Percentiles rank a stretch among this genome's conserved stretches.
These are phyloP conservation scores for Cladosporium sp. DNA, from an alignment of 2,329 filamentous ascomycete species.

Conservation along the genomic window DNA sequence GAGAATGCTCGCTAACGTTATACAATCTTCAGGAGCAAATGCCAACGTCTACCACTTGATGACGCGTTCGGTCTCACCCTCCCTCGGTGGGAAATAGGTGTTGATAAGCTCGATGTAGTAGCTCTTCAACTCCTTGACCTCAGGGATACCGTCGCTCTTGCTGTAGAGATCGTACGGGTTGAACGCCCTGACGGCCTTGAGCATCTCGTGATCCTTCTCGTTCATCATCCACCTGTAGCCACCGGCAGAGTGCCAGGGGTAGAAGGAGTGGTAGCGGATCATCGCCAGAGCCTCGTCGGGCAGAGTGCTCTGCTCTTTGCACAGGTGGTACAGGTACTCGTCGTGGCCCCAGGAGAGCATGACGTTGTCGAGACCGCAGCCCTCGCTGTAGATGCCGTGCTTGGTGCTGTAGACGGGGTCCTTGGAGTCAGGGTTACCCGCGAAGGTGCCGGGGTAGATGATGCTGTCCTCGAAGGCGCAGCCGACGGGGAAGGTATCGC, in stretches of 20 bases:
- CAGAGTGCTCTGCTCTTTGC: constrained; percentile 73
- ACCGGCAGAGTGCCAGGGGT: constrained; percentile 79
- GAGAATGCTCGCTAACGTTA: background rate
- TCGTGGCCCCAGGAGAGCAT: constrained; percentile 90
- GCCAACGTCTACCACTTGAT: constrained; percentile 55
- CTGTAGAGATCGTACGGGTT: constrained; percentile 90
- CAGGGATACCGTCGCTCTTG: constrained; percentile 78
- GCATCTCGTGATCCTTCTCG: constrained; percentile 71
- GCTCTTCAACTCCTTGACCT: constrained; percentile 68
- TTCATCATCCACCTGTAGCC: constrained; percentile 80
- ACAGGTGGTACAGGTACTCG: constrained; percentile 80
- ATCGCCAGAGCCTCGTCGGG: constrained; percentile 81
- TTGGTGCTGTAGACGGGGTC: constrained; percentile 69
- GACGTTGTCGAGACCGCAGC: constrained; percentile 78
- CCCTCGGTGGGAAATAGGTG: constrained; percentile 47
- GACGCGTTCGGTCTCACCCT: constrained; percentile 43
- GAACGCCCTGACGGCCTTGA: constrained; percentile 75
- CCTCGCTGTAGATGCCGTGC: constrained; percentile 71
- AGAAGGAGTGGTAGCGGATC: constrained; percentile 91
- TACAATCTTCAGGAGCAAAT: background rate
- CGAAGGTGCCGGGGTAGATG: constrained; percentile 75
- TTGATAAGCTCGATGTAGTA: constrained; percentile 71
- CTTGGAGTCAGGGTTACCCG: constrained; percentile 64
- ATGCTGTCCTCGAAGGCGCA: constrained; percentile 63
- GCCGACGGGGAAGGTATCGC: constrained; percentile 75